These are phyloP conservation scores for Kazachstania taianensis DNA, from an alignment of 805 yeast species.

Conservation along the genomic window DNA sequence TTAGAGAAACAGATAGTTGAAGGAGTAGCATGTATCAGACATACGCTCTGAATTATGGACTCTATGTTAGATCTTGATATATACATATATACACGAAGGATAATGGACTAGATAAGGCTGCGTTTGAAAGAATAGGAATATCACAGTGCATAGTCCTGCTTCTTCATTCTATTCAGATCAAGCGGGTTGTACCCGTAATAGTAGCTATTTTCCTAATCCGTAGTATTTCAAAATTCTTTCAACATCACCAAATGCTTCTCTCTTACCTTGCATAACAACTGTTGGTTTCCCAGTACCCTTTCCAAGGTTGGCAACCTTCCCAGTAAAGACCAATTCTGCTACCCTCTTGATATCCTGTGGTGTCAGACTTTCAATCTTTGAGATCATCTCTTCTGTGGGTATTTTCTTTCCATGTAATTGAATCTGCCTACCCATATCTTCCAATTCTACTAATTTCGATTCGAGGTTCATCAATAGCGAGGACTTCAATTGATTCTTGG, in stretches of 20 bases:
- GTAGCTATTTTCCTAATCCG: conserved; percentile 57
- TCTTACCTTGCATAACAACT: conserved; percentile 78
- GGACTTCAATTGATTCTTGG: conserved; percentile 84
- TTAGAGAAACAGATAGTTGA: background rate
- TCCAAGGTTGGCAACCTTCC: conserved; percentile 39
- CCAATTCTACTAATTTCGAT: conserved; percentile 85
- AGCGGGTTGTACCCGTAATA: no score
- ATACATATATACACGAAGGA: background rate
- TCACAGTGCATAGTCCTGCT: background rate
- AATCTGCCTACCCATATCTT: conserved; percentile 91
- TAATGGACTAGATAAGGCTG: background rate
- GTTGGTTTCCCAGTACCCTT: conserved; percentile 64
- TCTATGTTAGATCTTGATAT: background rate
- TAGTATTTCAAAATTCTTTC: conserved; percentile 50
- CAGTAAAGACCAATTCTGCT: conserved; percentile 66
- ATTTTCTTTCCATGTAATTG: conserved; percentile 72
- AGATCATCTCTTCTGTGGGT: conserved; percentile 72
- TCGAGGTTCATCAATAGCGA: conserved; percentile 88
- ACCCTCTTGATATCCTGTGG: conserved; percentile 60
- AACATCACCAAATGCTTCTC: conserved; percentile 80
- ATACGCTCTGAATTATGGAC: background rate
- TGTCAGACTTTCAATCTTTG: conserved; percentile 57
- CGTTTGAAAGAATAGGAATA: background rate
- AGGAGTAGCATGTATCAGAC: background rate
- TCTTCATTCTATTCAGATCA: no score